phyloP scores from a whole-genome alignment of 2,329 filamentous ascomycete genomes.

The Ceratocystiopsis sp. region DNA sequence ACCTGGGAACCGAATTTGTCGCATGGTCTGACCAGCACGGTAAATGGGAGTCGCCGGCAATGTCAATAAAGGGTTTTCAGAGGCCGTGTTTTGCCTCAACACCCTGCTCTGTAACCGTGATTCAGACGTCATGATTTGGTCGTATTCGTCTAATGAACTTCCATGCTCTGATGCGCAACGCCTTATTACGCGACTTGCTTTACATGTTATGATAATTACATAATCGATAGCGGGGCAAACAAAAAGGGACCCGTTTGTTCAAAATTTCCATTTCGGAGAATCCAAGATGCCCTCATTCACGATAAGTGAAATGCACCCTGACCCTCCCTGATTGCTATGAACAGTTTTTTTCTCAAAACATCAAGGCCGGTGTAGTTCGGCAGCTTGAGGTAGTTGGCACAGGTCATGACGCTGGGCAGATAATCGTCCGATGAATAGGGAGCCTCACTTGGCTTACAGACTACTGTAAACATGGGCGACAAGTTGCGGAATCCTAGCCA shows the following conservation, averaged over 20 bases:
- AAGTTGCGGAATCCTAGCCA: conserved; percentile 77
- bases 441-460: conserved; percentile 94
- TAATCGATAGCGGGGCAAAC: no score
- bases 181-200: no score
- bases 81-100: no score
- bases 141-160: no score
- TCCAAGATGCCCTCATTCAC: conserved; percentile 25
- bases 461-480: conserved; percentile 96
- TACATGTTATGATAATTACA: no score
- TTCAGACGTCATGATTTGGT: no score
- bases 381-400: conserved; percentile 96
- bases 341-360: conserved; percentile 60
- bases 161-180: no score
- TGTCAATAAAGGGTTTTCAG: no score
- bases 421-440: conserved; percentile 93
- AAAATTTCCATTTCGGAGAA: no score
- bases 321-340: conserved; percentile 79
- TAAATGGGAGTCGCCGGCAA: conserved; percentile 9
- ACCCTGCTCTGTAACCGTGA: no score
- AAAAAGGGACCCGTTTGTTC: no score
- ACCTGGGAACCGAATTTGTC: conserved; percentile 16
- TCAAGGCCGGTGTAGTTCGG: conserved; percentile 78
- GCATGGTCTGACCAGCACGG: conserved; percentile 9
- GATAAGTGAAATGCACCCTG: conserved; percentile 97
- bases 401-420: conserved; percentile 98